A percentile compares a stretch with the other conserved stretches of the same genome.
Conservation (phyloP, 805 yeast species). For the Kazachstania kunashirensis region DNA sequence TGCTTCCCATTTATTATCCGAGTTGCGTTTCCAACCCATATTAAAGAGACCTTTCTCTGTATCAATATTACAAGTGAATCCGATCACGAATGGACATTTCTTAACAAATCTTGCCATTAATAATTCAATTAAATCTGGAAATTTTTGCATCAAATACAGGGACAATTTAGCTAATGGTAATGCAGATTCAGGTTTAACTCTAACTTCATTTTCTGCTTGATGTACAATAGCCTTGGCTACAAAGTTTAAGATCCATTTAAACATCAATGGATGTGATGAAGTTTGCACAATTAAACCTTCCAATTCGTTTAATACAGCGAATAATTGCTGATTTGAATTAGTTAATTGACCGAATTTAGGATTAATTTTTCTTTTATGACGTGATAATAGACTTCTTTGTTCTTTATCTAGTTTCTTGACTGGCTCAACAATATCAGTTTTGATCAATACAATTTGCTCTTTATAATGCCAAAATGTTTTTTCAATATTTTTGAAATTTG, state of each 20-base stretch:
- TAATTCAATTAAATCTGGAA: slow-evolving; percentile 34
- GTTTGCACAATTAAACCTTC: slow-evolving; percentile 40
- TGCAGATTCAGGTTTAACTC: slow-evolving; percentile 68
- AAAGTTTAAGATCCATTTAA: slow-evolving; percentile 67
- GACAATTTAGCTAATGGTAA: slow-evolving; percentile 69
- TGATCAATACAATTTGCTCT: slow-evolving; percentile 47
- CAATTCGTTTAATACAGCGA: slow-evolving; percentile 42
- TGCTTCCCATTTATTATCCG: slow-evolving; percentile 37
- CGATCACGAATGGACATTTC: slow-evolving; percentile 83
- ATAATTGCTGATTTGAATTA: slow-evolving; percentile 52
- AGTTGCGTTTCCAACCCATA: slow-evolving; percentile 78
- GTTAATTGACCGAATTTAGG: slow-evolving; percentile 91
- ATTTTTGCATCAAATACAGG: slow-evolving; percentile 39
- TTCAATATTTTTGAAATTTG: slow-evolving; percentile 32
- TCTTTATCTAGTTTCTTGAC: slow-evolving; percentile 41
- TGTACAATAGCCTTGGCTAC: slow-evolving; percentile 77
- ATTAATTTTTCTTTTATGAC: slow-evolving; percentile 66
- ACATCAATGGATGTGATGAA: slow-evolving; percentile 40
- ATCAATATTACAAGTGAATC: slow-evolving; percentile 63
- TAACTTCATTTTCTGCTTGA: slow-evolving; percentile 89
- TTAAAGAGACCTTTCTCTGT: slow-evolving; percentile 71
- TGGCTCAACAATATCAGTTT: slow-evolving; percentile 46
- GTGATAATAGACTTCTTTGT: slow-evolving; percentile 43
- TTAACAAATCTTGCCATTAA: slow-evolving; percentile 73
- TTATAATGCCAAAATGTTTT: slow-evolving; percentile 39